Evolutionary conservation across 495 filamentous ascomycete genomes (phyloP).

Genomic region (Hypoxylon rickii): DNA sequence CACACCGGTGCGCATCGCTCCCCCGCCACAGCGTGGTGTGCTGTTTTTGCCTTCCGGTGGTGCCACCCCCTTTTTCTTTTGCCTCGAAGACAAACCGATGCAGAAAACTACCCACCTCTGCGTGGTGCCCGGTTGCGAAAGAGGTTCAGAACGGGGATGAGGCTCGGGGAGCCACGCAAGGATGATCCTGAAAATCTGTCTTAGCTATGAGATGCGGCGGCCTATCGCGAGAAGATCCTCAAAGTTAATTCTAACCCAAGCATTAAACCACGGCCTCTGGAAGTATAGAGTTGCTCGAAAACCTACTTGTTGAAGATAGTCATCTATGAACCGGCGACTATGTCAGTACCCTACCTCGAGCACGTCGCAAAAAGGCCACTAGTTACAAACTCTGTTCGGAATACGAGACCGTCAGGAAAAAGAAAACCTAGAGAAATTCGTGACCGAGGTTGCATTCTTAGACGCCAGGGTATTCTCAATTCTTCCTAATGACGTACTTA

Average conservation of each 20-base stretch:
- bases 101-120: slow-evolving; percentile 3
- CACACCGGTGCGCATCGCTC: slow-evolving; percentile 37
- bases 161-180: slow-evolving; percentile 23
- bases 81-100: slow-evolving; percentile 14
- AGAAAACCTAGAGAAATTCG: slow-evolving; percentile 17
- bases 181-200: slow-evolving; percentile 19
- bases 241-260: slow-evolving; percentile 18
- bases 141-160: slow-evolving; percentile 11
- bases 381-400: slow-evolving; percentile 7
- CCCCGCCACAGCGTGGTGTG: slow-evolving; percentile 20
- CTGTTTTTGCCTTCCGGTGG: slow-evolving; percentile 26
- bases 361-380: background rate
- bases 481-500: slow-evolving; percentile 22
- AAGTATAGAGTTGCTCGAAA: background rate
- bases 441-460: slow-evolving; percentile 22
- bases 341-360: slow-evolving; percentile 3
- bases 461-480: slow-evolving; percentile 15
- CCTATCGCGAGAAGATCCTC: slow-evolving; percentile 1
- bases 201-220: slow-evolving; percentile 10
- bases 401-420: slow-evolving; percentile 5
- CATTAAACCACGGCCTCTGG: too few species aligned
- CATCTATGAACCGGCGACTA: slow-evolving; percentile 8
- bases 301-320: too few species aligned
- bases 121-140: too few species aligned
- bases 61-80: slow-evolving; percentile 15